Percentiles rank a stretch among this genome's conserved stretches.
Evolutionary conservation across 345 rosid species (phyloP).

Genomic region (Acer campestre): DNA sequence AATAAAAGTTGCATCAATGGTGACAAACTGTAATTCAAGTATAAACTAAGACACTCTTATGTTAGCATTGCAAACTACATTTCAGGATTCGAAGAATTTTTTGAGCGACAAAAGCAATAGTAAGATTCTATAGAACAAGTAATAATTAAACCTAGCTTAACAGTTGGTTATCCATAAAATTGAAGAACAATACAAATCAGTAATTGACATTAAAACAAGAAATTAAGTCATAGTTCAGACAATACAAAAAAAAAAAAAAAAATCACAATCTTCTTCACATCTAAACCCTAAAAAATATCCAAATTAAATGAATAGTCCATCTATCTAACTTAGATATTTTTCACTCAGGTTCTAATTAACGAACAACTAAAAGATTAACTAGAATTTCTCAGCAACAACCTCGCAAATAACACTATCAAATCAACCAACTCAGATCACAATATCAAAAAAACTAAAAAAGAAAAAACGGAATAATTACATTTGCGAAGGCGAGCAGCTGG

Average conservation of each 20-base stretch:
- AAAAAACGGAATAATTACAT: slow-evolving; percentile 31
- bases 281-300: neutral
- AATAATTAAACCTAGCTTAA: neutral
- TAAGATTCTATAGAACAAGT: neutral
- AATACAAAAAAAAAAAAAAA: neutral
- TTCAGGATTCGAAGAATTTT: neutral
- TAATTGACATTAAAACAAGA: no score
- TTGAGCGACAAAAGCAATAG: neutral
- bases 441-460: neutral
- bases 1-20: neutral
- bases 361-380: neutral
- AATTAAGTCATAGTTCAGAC: neutral
- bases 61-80: neutral
- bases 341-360: neutral
- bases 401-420: neutral
- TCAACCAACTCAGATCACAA: neutral
- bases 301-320: neutral
- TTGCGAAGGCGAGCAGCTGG: slow-evolving; percentile 69
- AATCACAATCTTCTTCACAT: neutral
- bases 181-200: neutral
- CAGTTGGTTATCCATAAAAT: neutral
- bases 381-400: neutral
- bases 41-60: neutral
- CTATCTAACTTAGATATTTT: neutral
- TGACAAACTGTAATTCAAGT: no score